A percentile compares a stretch with the other conserved stretches of the same genome.
phyloP scores from a whole-genome alignment of 179 eudicot genomes.

The Heliamphora pulchella region DNA sequence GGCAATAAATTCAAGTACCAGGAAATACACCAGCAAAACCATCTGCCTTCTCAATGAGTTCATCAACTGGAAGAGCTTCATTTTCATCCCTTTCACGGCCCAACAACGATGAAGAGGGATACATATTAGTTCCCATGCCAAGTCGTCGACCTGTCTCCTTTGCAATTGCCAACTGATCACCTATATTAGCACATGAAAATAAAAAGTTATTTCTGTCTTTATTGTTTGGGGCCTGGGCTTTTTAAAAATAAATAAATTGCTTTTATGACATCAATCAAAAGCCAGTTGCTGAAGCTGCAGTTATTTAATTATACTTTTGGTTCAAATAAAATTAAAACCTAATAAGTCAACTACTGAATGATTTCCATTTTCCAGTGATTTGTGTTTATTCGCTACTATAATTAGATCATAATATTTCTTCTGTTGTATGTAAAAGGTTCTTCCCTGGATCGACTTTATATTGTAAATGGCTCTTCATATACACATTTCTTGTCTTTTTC shows the following conservation, averaged over 20 bases:
- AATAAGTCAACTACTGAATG: too few species aligned
- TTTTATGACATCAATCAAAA: conserved; percentile 3
- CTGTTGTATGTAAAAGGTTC: background rate
- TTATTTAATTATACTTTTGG: background rate
- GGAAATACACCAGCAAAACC: conserved; percentile 91
- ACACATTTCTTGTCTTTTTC: background rate
- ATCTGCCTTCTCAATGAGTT: conserved; percentile 20
- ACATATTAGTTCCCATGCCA: too few species aligned
- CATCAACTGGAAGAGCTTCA: too few species aligned
- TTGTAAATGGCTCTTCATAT: background rate
- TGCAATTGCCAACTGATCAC: background rate
- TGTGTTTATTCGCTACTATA: background rate
- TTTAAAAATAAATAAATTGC: background rate
- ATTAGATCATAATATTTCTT: background rate
- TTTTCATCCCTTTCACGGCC: too few species aligned
- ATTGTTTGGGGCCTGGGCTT: background rate
- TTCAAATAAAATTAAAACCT: background rate
- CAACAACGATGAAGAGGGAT: too few species aligned
- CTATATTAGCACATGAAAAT: background rate
- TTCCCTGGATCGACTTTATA: background rate
- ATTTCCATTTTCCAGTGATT: background rate
- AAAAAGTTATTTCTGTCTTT: background rate
- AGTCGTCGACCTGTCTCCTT: background rate
- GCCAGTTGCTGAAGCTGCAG: background rate
- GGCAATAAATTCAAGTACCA: conserved; percentile 26